These are phyloP conservation scores for Phyllostachys edulis DNA, from an alignment of 176 grass and related monocot species.

Conservation along the genomic window DNA sequence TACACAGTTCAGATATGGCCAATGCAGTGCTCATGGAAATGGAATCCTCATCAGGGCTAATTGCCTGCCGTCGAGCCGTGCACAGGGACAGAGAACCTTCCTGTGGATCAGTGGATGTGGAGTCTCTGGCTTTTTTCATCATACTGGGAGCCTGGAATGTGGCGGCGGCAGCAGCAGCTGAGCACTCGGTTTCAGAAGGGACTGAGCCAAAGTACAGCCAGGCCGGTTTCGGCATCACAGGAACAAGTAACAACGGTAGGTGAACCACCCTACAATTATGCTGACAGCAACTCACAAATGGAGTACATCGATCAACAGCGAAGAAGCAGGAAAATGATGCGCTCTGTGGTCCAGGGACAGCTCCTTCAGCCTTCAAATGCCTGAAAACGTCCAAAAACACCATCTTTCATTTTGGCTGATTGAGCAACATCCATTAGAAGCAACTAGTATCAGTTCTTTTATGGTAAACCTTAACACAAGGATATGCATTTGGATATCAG, in stretches of 20 bases:
- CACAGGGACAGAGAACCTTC: background rate
- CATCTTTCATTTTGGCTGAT: background rate
- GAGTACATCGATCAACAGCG: constrained; percentile 6
- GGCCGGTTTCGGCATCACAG: background rate
- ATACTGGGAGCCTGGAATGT: background rate
- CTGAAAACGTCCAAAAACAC: background rate
- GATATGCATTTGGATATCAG: background rate
- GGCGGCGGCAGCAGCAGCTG: background rate
- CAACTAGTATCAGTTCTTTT: background rate
- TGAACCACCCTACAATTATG: constrained; percentile 34
- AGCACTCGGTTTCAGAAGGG: background rate
- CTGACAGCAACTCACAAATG: constrained; percentile 28
- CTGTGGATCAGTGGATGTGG: background rate
- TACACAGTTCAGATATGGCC: constrained; percentile 7
- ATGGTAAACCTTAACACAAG: background rate
- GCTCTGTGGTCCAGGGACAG: constrained; percentile 18
- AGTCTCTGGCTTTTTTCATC: background rate
- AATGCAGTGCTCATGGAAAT: background rate
- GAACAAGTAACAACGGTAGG: constrained; percentile 31
- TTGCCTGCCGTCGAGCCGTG: background rate
- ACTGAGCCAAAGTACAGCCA: background rate
- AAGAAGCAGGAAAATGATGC: constrained; percentile 16
- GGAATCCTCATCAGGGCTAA: background rate
- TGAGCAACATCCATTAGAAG: background rate
- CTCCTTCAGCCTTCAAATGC: background rate